Percentiles rank a stretch among this genome's conserved stretches.
These are phyloP conservation scores for Polygonum maritimum DNA, from an alignment of 148 eudicot species.

Conservation along the genomic window DNA sequence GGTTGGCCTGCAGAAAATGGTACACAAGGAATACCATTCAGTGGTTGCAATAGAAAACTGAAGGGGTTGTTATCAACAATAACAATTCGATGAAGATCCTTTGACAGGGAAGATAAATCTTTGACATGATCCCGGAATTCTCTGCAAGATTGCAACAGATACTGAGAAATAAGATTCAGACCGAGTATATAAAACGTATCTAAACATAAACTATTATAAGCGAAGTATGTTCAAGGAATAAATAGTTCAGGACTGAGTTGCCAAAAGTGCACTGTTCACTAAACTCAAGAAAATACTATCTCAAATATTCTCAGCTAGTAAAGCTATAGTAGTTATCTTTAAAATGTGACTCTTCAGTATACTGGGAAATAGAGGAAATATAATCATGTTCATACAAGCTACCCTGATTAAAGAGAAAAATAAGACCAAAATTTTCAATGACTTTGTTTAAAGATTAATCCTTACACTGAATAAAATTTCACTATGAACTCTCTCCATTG, in stretches of 20 bases:
- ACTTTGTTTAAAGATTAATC: background rate
- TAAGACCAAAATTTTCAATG: background rate
- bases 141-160: conserved; percentile 29
- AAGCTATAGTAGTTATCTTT: no score
- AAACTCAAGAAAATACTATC: no score
- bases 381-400: no score
- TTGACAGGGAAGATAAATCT: conserved; percentile 67
- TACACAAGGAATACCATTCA: conserved; percentile 91
- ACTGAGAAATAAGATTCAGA: background rate
- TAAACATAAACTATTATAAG: background rate
- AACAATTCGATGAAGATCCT: conserved; percentile 68
- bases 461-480: background rate
- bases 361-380: no score
- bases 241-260: background rate
- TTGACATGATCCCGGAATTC: conserved; percentile 91
- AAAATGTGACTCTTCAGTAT: no score
- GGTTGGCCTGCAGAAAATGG: conserved; percentile 97
- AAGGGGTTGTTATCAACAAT: conserved; percentile 97
- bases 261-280: background rate
- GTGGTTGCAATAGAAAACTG: conserved; percentile 89
- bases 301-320: no score
- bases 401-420: background rate
- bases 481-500: background rate
- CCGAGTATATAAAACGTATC: background rate
- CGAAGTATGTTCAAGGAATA: background rate